These are phyloP conservation scores for Coelastrella sp. DNA, from an alignment of 139 green algal species.

Conservation along the genomic window DNA sequence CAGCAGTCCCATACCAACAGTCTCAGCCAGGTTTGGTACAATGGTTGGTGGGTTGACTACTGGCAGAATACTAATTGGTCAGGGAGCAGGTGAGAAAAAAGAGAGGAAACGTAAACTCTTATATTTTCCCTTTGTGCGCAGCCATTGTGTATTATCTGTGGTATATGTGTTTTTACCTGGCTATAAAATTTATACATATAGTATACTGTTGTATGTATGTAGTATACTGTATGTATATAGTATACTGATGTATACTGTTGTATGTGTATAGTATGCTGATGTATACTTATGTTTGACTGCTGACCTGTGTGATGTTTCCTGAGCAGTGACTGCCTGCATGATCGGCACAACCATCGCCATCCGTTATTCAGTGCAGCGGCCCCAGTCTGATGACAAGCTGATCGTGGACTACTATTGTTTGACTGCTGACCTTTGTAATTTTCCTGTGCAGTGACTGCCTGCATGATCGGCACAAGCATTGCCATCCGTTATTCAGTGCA, in stretches of 20 bases:
- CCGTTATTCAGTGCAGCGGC: constrained; percentile 76
- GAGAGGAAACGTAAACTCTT: too few relatives aligned
- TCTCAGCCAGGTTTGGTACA: constrained; percentile 82
- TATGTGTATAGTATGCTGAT: too few relatives aligned
- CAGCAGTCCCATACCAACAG: constrained; percentile 70
- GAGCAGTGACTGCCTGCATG: constrained; percentile 85
- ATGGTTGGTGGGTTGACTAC: constrained; percentile 87
- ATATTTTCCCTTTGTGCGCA: too few relatives aligned
- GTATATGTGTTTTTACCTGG: too few relatives aligned
- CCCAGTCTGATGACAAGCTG: constrained; percentile 79
- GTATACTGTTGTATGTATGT: constrained; percentile 7
- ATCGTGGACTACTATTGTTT: constrained; percentile 84
- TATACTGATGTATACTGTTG: too few relatives aligned
- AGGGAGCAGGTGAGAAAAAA: constrained; percentile 52
- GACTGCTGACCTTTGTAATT: not conserved
- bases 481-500: constrained; percentile 81
- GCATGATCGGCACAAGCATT: constrained; percentile 87
- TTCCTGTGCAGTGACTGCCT: constrained; percentile 80
- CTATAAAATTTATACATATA: too few relatives aligned
- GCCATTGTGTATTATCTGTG: too few relatives aligned
- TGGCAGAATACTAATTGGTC: constrained; percentile 85
- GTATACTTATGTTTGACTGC: too few relatives aligned
- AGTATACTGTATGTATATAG: not conserved
- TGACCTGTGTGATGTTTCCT: too few relatives aligned
- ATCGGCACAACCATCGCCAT: constrained; percentile 85